Evolutionary conservation across 768 basidiomycete genomes (phyloP), one percentile per base, ranked within the genome.

Genomic region (Tricholoma hemisulphureum): DNA sequence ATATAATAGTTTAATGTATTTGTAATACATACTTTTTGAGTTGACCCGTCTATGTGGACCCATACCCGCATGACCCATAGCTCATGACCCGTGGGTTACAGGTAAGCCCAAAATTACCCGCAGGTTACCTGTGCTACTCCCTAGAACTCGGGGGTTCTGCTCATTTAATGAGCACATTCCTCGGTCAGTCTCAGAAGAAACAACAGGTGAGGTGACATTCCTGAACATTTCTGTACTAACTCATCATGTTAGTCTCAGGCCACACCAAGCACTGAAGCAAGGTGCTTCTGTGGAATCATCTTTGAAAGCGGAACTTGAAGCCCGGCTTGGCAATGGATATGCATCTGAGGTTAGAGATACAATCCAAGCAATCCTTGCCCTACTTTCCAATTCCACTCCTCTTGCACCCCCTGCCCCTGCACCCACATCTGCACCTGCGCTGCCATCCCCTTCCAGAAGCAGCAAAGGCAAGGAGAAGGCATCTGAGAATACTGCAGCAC

Each of bases 391-490:
- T n/a, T 14, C 63, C 26, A 45, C 48, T 8, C 46, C 64, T 24
- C 6, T 43, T 18, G 18, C 57, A 16, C 18, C 39, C 14, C 20
- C 39, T n/a, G 11, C 51, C 21, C n/a, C 59, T 31, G 9, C 63
- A 28, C 18, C 46, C 2, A 10, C 46, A n/a, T 10, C 46, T n/a
- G 39, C 60, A 9, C 29, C 63, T 14, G 26, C 58, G 10, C 31
- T 58, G 13, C 6, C 65, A 4, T 21, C 52, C 21, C 24, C 60
- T 3, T 14, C 45, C 8, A 45, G 41, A 18, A 61, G 34, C 34
- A 43, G 55, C 37, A 80, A 81, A 51, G 79, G 76, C n/a, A 80
- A 80, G 56, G 71, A 45, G 16, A 79, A 75, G 51, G 64, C 64
- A 6, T 49, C 59, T 1, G 34, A 56, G 4, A 56, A 56, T 13